Evolutionary conservation across 139 green algal genomes (phyloP), one percentile per base, ranked within the genome.

Genomic region (Chlamydomonas urium): DNA sequence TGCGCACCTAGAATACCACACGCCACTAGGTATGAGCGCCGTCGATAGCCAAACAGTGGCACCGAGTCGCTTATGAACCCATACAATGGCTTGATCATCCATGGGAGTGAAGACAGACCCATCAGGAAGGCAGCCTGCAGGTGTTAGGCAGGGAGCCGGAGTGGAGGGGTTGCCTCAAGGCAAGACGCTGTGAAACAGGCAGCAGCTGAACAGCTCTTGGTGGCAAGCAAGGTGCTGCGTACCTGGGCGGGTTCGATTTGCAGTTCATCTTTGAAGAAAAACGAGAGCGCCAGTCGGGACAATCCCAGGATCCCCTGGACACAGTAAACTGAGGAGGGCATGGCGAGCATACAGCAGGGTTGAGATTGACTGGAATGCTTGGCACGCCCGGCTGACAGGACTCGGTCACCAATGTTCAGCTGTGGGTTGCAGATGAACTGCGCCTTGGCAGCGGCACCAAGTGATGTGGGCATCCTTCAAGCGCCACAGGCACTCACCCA

Each of bases 31-130:
- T 98, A 98, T 2, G 83, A 94, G 1, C 91, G 72, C 24, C 93
- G 70, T 19, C 86, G 80, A 85, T 97, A 98, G 0, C 94, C 94
- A 73, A 94, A 94, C 26, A 98, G 81, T 0, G 94, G 94, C n/a
- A 98, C 66, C 3, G 79, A 85, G 74, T 98, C 94, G 2, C 71
- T 88, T 0, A 97, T 63, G 79, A 98, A 97, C 58, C 94, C 94
- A 53, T 97, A 97, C 33, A 98, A 21, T 0, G 94, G 94, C 69
- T 98, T 98, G 73, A 98, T 84, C 90, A 95, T 77, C 94, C 93
- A 96, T 8, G 91, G 89, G 4, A 89, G 57, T 1, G 65, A 77
- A 0, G 79, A 78, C 2, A 93, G 47, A 10, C 81, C 77, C 1
- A 76, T 84, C 29, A 96, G 66, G 0, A 95, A 47, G 0, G 88